Evolutionary conservation across 805 yeast genomes (phyloP), one percentile per base, ranked within the genome.

Genomic region (Starmerella gropengiesseri): DNA sequence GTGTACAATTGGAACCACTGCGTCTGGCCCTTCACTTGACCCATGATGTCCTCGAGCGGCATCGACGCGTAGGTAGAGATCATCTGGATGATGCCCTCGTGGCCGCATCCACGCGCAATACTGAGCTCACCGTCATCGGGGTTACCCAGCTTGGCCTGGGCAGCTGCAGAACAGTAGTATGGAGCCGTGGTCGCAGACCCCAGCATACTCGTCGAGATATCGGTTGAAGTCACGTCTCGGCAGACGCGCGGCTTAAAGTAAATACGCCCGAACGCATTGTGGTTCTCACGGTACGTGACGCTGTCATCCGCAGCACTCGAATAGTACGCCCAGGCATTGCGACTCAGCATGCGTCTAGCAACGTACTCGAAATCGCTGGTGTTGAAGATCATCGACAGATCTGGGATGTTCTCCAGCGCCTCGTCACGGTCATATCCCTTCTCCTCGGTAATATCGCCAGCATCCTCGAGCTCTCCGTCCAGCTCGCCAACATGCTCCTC

Each of bases 261-360:
- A 40, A 87, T 74, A 20, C 94, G 67, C 55, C 83, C 93, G 64
- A 75, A 87, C 3, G 95, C 93, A 40, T 75, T 70, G 60, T 86
- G 96, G 65, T 89, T 87, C 56, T 87, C 95, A 52, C 97, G 72
- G 55, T 82, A 59, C 3, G 95, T 73, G 49, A 89, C 74, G 64
- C 89, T 96, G 60, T 87, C 96, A 60, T 87, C 95, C n/a, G 94
- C 72, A 9, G 89, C 97, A 20, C 86, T 75, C 4, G 93, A 81
- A 59, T 87, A 87, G 62, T 89, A 89, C 5, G 91, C 91, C 91
- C 96, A 83, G 0, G 91, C 96, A 27, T 73, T 71, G 40, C 73
- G 75, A 20, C 82, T 72, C 69, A 89, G 66, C 30, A 82, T 79
- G 45, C 77, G 73, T 40, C 84, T 70, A 3, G 97, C 96, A 37